Percentiles rank a stretch among this genome's conserved stretches.
Conservation (phyloP, 306 rosid genomes). For the Aeschynomene evenia region DNA sequence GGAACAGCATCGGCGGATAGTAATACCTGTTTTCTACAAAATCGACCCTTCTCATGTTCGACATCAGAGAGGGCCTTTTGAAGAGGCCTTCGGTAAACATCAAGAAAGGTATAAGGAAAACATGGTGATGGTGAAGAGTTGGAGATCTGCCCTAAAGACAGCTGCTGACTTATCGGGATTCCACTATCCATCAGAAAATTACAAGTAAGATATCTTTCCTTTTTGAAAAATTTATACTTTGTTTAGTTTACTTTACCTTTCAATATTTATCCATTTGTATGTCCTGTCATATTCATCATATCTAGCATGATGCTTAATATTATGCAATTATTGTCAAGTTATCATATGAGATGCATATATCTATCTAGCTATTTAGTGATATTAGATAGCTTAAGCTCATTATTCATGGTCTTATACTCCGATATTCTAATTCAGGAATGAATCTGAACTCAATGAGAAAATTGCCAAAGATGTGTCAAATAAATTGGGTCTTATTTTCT, state of each 20-base stretch:
- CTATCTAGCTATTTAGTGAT: neutral
- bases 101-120: neutral
- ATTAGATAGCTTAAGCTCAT: too few species aligned
- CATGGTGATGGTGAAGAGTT: neutral
- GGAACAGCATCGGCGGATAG: neutral
- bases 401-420: neutral
- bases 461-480: neutral
- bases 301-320: neutral
- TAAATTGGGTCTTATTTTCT: neutral
- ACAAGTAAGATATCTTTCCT: neutral
- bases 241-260: too few species aligned
- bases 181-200: neutral
- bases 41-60: neutral
- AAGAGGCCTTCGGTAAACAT: neutral
- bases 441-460: slow-evolving; percentile 16
- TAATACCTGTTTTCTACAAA: neutral
- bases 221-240: neutral
- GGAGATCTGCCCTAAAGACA: neutral
- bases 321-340: neutral
- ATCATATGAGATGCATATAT: neutral
- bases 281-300: neutral
- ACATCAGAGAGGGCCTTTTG: neutral
- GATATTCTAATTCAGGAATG: neutral
- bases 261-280: neutral
- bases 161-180: neutral